These are phyloP conservation scores for Macadamia integrifolia DNA, from an alignment of 164 flowering plant species.

Conservation along the genomic window DNA sequence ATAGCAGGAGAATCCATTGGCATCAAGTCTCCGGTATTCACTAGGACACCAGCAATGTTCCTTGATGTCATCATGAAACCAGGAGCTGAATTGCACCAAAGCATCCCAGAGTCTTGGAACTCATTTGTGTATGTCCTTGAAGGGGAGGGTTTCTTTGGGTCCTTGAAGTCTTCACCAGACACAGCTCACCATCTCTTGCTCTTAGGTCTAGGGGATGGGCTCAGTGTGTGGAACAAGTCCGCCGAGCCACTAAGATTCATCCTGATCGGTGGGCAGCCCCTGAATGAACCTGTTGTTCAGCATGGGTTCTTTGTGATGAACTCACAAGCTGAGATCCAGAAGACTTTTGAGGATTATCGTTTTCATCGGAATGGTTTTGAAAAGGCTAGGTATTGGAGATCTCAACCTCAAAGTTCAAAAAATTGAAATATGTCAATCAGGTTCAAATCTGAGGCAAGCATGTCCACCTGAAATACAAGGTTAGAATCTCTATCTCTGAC, in stretches of 20 bases:
- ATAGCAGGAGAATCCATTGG: constrained; percentile 96
- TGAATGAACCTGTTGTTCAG: constrained; percentile 75
- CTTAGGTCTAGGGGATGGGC: constrained; percentile 66
- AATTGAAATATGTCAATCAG: not conserved
- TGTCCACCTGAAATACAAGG: too few species aligned
- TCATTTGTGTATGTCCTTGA: constrained; percentile 63
- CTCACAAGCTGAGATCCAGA: constrained; percentile 71
- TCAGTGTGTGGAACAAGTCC: constrained; percentile 69
- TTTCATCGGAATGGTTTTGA: constrained; percentile 71
- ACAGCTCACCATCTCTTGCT: constrained; percentile 58
- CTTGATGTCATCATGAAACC: constrained; percentile 70
- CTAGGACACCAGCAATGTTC: constrained; percentile 83
- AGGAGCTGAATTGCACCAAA: constrained; percentile 48
- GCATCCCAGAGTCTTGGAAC: constrained; percentile 70
- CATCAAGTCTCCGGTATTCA: constrained; percentile 64
- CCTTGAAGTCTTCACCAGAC: constrained; percentile 29
- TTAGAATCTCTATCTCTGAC: too few species aligned
- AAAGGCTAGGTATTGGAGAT: constrained; percentile 69
- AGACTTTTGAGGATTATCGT: constrained; percentile 67
- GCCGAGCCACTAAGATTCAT: constrained; percentile 51
- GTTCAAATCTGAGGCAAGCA: not conserved
- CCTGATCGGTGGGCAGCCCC: constrained; percentile 71
- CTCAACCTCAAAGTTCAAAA: constrained; percentile 18
- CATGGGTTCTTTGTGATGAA: constrained; percentile 95
- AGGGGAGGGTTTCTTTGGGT: constrained; percentile 75